Evolutionary conservation across 2,329 filamentous ascomycete genomes (phyloP).

Genomic region (Emergomyces orientalis): DNA sequence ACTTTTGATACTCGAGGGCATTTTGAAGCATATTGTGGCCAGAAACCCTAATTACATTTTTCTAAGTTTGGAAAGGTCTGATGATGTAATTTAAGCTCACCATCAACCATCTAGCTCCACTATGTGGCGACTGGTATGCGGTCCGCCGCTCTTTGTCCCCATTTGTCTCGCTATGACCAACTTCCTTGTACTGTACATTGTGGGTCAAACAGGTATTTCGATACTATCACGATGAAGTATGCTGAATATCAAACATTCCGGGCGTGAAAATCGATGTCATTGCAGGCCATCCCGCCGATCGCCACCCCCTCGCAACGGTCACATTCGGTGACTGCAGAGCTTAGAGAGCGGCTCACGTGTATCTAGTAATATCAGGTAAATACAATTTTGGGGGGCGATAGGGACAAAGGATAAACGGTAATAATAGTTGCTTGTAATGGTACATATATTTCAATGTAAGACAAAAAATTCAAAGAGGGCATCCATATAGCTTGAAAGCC

Average conservation of each 20-base stretch:
- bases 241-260: too few relatives aligned
- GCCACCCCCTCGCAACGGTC: neutral
- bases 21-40: neutral
- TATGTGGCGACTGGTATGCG: neutral
- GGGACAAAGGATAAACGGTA: neutral
- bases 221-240: neutral
- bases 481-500: neutral
- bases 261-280: neutral
- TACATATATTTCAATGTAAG: neutral
- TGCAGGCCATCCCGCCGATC: neutral
- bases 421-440: neutral
- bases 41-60: neutral
- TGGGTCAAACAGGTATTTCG: neutral
- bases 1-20: neutral
- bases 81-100: conserved; percentile 1
- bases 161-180: too few relatives aligned
- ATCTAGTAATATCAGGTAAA: neutral
- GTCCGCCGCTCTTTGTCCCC: neutral
- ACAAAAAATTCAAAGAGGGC: neutral
- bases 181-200: neutral
- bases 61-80: neutral
- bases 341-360: neutral
- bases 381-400: neutral
- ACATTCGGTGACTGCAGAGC: neutral
- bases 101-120: neutral